Evolutionary conservation across 495 filamentous ascomycete species (phyloP).

Genomic region (Penicillium riverlandense): DNA sequence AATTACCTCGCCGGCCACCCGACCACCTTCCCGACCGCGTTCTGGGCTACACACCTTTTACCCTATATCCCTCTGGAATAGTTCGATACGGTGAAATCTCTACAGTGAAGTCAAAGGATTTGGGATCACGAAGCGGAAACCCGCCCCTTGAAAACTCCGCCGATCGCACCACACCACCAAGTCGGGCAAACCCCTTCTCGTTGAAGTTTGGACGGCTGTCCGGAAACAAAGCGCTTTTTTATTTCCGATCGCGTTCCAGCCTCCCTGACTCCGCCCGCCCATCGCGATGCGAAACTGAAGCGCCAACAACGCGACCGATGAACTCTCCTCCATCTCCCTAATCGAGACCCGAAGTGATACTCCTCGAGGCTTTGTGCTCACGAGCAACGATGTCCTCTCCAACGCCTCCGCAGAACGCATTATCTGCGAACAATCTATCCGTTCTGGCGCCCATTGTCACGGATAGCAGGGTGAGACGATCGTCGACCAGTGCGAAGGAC

Average conservation of each 20-base stretch:
- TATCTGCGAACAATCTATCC: constrained; percentile 28
- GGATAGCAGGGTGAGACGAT: constrained; percentile 31
- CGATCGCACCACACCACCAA: too few relatives aligned
- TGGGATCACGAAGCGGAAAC: too few relatives aligned
- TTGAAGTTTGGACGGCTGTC: too few relatives aligned
- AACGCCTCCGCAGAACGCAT: constrained; percentile 40
- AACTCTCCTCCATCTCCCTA: constrained; percentile 14
- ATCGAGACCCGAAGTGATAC: constrained; percentile 14
- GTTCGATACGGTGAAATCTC: too few relatives aligned
- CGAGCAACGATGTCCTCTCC: constrained; percentile 52
- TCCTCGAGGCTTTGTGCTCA: constrained; percentile 2
- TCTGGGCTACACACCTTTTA: too few relatives aligned
- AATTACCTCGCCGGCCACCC: neutral
- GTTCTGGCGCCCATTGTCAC: constrained; percentile 37
- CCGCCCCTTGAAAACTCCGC: too few relatives aligned
- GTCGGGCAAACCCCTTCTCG: too few relatives aligned
- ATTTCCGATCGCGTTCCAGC: too few relatives aligned
- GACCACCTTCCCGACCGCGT: neutral
- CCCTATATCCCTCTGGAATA: too few relatives aligned
- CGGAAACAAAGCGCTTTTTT: neutral
- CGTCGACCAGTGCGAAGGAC: constrained; percentile 65
- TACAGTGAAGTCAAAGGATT: too few relatives aligned
- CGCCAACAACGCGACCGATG: constrained; percentile 20
- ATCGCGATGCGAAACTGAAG: constrained; percentile 39
- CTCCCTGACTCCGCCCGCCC: neutral